These are phyloP conservation scores for Ganoderma resinaceum DNA, from an alignment of 1,284 basidiomycete genomes.

Conservation along the genomic window DNA sequence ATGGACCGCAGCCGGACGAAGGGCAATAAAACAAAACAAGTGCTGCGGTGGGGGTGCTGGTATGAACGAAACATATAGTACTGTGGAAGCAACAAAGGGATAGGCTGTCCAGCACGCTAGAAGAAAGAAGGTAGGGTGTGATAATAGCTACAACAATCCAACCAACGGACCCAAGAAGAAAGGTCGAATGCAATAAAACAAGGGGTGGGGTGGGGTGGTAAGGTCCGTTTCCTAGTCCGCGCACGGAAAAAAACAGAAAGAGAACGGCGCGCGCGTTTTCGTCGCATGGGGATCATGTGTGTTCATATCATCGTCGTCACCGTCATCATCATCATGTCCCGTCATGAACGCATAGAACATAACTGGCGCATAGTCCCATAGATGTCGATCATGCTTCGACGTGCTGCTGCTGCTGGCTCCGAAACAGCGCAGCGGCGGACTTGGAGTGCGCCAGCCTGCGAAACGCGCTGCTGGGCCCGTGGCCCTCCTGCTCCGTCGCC, in stretches of 20 bases:
- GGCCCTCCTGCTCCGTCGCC: constrained; percentile 38
- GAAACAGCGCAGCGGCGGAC: constrained; percentile 48
- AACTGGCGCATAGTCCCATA: constrained; percentile 16
- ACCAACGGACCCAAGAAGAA: constrained; percentile 12
- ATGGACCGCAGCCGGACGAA: constrained; percentile 20
- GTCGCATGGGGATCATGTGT: constrained; percentile 16
- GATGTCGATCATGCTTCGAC: constrained; percentile 25
- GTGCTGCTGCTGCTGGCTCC: constrained; percentile 33
- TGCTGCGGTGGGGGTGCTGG: constrained; percentile 16
- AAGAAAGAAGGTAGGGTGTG: constrained; percentile 12
- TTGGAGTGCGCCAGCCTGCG: constrained; percentile 51
- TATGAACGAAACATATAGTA: constrained; percentile 2
- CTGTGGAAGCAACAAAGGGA: constrained; percentile 22
- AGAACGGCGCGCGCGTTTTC: constrained; percentile 16
- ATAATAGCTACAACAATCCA: constrained; percentile 15
- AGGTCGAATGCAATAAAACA: constrained; percentile 1
- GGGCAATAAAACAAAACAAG: constrained; percentile 18
- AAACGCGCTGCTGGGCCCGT: constrained; percentile 38
- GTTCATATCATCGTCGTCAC: constrained; percentile 25
- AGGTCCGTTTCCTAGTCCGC: constrained; percentile 31
- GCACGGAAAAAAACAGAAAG: constrained; percentile 13
- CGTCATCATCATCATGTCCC: constrained; percentile 15
- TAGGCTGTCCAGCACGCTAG: constrained; percentile 39
- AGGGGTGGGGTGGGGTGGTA: background rate
- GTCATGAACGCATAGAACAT: constrained; percentile 8